Conservation (phyloP, 164 flowering plant species). For the Houttuynia cordata region DNA sequence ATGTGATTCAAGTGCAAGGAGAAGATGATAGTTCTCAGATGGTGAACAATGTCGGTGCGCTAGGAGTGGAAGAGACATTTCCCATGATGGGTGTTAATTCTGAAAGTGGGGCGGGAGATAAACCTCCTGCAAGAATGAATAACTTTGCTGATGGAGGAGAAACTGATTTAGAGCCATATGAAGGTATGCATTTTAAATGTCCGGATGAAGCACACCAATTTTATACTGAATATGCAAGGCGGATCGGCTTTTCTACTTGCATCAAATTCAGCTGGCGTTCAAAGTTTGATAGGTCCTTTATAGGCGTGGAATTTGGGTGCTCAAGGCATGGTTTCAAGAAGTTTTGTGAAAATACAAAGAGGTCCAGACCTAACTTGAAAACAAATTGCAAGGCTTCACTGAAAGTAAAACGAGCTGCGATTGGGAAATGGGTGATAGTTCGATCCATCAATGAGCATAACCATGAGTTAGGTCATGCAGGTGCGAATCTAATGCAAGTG, state of each 20-base stretch:
- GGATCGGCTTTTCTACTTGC: slow-evolving; percentile 35
- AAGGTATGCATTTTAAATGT: slow-evolving; percentile 46
- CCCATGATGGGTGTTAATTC: no score
- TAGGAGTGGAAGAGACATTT: no score
- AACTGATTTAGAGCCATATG: slow-evolving; percentile 24
- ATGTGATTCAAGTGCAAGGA: no score
- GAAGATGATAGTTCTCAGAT: no score
- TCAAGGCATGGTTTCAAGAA: slow-evolving; percentile 6
- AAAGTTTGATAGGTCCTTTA: slow-evolving; percentile 3
- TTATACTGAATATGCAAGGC: slow-evolving; percentile 42
- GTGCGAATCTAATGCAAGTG: slow-evolving; percentile 33
- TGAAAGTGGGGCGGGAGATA: neutral
- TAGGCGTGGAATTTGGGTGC: slow-evolving; percentile 7
- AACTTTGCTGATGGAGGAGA: slow-evolving; percentile 5
- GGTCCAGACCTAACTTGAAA: neutral
- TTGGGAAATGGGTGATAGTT: slow-evolving; percentile 55
- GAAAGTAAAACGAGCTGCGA: slow-evolving; percentile 38
- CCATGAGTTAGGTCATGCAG: slow-evolving; percentile 46
- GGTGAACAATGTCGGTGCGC: no score
- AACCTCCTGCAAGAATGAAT: neutral
- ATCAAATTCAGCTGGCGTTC: slow-evolving; percentile 29
- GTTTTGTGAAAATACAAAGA: slow-evolving; percentile 1
- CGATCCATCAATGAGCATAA: slow-evolving; percentile 68
- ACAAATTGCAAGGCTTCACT: slow-evolving; percentile 61
- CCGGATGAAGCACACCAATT: slow-evolving; percentile 32